phyloP scores from a whole-genome alignment of 768 basidiomycete species.

The Lactarius trivialis region DNA sequence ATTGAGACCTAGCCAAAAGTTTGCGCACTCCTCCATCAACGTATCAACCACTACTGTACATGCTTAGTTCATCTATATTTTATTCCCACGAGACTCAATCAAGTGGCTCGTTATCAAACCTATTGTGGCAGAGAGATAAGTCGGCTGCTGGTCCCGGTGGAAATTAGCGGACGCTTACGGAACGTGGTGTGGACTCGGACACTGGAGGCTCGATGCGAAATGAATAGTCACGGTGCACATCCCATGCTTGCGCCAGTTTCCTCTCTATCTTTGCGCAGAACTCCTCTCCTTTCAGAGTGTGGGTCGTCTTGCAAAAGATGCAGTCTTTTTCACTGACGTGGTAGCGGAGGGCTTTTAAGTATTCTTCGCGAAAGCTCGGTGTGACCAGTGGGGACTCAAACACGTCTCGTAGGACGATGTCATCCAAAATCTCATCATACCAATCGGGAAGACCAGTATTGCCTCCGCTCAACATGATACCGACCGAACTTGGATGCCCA shows the following conservation, averaged over 20 bases:
- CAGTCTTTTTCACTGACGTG: not conserved
- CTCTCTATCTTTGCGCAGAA: not conserved
- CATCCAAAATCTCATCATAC: not conserved
- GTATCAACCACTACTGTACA: not conserved
- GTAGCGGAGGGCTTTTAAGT: not conserved
- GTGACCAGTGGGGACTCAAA: not conserved
- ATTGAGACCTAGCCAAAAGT: not conserved
- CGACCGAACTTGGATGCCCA: too few species aligned
- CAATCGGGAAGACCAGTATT: not conserved
- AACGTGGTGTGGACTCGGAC: too few species aligned
- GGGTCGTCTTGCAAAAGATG: not conserved
- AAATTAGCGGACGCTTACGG: not conserved
- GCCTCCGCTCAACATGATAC: accelerated
- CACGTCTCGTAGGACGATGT: not conserved
- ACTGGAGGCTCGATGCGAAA: not conserved
- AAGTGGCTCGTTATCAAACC: too few species aligned
- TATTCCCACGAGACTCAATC: too few species aligned
- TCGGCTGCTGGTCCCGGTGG: not conserved
- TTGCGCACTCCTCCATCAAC: not conserved
- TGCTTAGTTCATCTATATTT: not conserved
- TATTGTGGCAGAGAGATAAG: not conserved
- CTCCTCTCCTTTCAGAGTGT: not conserved
- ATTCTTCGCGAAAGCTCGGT: not conserved
- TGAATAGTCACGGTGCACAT: not conserved
- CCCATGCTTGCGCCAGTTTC: not conserved